Conservation (phyloP, 805 yeast genomes). For the Hyphopichia homilentoma region DNA sequence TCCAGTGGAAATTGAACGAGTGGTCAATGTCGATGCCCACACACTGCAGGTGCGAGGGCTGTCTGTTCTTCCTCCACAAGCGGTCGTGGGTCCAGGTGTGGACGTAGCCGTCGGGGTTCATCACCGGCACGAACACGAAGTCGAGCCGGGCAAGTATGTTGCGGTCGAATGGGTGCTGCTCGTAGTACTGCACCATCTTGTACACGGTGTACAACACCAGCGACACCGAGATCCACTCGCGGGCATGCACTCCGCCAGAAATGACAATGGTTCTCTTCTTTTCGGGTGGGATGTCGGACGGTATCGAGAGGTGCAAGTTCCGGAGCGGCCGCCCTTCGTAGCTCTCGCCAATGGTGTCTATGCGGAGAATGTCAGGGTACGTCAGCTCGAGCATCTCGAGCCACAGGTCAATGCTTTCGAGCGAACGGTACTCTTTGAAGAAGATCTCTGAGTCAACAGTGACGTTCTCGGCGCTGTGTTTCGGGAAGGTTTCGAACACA, state of each 20-base stretch:
- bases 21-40: constrained; percentile 85
- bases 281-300: constrained; percentile 36
- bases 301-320: constrained; percentile 57
- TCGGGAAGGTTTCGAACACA: constrained; percentile 54
- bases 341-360: constrained; percentile 72
- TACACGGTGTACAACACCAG: constrained; percentile 58
- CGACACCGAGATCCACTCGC: constrained; percentile 85
- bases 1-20: constrained; percentile 75
- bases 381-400: constrained; percentile 55
- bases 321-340: constrained; percentile 69
- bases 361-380: constrained; percentile 58
- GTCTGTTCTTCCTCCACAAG: constrained; percentile 87
- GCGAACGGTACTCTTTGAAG: constrained; percentile 65
- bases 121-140: constrained; percentile 74
- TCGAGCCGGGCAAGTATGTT: constrained; percentile 56
- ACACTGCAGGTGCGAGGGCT: constrained; percentile 62
- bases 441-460: constrained; percentile 46
- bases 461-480: constrained; percentile 8
- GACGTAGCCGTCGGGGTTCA: constrained; percentile 89
- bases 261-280: constrained; percentile 62
- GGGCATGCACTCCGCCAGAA: constrained; percentile 82
- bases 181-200: constrained; percentile 27
- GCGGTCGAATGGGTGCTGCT: constrained; percentile 34
- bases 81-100: constrained; percentile 79
- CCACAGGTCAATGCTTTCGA: constrained; percentile 72